Conservation (phyloP, 768 basidiomycete genomes). For the Boletus patriciae region DNA sequence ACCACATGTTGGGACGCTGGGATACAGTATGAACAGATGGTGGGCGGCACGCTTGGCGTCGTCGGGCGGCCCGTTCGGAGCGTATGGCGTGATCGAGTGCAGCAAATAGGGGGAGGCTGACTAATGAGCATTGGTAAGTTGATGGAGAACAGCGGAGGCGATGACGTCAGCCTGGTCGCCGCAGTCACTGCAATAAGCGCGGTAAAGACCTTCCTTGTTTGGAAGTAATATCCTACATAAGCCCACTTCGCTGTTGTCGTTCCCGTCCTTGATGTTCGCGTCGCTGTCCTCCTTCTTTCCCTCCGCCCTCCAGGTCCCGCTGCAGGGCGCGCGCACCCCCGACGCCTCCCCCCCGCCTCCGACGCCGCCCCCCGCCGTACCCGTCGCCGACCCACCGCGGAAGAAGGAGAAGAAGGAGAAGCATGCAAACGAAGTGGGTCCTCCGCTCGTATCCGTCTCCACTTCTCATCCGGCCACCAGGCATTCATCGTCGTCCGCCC, state of each 20-base stretch:
- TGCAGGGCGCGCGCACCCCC: conserved; percentile 23
- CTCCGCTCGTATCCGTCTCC: conserved; percentile 3
- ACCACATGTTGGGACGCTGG: too few species aligned
- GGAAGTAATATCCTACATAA: conserved; percentile 13
- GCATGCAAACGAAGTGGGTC: conserved; percentile 48
- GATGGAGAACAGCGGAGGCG: background rate
- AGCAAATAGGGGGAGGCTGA: too few species aligned
- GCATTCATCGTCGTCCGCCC: conserved; percentile 92
- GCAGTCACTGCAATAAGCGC: background rate
- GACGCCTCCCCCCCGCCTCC: conserved; percentile 16
- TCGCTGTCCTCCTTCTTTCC: conserved; percentile 52
- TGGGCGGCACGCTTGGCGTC: too few species aligned
- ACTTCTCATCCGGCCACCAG: conserved; percentile 39
- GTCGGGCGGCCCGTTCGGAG: too few species aligned
- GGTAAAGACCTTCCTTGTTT: conserved; percentile 14
- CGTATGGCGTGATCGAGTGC: too few species aligned
- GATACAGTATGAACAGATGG: too few species aligned
- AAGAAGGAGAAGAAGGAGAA: conserved; percentile 42
- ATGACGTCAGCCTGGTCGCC: background rate
- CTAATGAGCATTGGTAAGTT: too few species aligned
- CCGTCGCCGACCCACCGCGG: conserved; percentile 39
- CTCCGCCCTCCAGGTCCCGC: conserved; percentile 40
- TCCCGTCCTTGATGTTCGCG: conserved; percentile 45
- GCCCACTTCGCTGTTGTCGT: background rate
- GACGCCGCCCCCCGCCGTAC: background rate